Conservation (phyloP, 208 protist genomes). For the Acanthamoeba sp. region DNA sequence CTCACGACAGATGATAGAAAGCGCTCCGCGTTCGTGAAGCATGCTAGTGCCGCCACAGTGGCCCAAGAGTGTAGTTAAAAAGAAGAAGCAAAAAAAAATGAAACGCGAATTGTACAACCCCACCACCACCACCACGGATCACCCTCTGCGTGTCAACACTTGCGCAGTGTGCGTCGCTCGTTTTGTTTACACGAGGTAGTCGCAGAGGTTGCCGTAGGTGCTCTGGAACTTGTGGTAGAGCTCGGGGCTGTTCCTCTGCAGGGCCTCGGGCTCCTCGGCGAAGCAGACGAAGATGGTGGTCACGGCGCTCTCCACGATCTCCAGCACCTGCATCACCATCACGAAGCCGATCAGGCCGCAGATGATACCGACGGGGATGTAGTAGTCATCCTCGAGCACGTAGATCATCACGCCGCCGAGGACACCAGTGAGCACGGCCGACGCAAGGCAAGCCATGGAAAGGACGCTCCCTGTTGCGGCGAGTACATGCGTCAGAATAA, state of each 20-base stretch:
- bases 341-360: conserved; percentile 76
- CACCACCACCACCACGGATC: too few species aligned
- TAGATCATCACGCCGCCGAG: conserved; percentile 55
- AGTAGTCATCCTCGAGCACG: conserved; percentile 38
- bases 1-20: too few species aligned
- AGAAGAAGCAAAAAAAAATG: too few species aligned
- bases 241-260: conserved; percentile 74
- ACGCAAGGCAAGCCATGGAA: conserved; percentile 54
- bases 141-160: too few species aligned
- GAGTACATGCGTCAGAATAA: not conserved
- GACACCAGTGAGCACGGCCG: conserved; percentile 35
- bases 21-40: too few species aligned
- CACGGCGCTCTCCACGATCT: conserved; percentile 82
- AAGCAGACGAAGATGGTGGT: conserved; percentile 83
- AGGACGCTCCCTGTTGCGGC: conserved; percentile 51
- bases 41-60: too few species aligned
- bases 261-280: conserved; percentile 76
- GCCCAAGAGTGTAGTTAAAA: too few species aligned
- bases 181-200: conserved; percentile 18
- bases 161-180: too few species aligned
- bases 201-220: conserved; percentile 64
- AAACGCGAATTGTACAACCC: too few species aligned
- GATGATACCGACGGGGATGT: conserved; percentile 34
- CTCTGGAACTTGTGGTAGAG: conserved; percentile 74
- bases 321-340: conserved; percentile 71